Evolutionary conservation across 2,329 filamentous ascomycete genomes (phyloP).

Genomic region (Tympanopsis confertula): DNA sequence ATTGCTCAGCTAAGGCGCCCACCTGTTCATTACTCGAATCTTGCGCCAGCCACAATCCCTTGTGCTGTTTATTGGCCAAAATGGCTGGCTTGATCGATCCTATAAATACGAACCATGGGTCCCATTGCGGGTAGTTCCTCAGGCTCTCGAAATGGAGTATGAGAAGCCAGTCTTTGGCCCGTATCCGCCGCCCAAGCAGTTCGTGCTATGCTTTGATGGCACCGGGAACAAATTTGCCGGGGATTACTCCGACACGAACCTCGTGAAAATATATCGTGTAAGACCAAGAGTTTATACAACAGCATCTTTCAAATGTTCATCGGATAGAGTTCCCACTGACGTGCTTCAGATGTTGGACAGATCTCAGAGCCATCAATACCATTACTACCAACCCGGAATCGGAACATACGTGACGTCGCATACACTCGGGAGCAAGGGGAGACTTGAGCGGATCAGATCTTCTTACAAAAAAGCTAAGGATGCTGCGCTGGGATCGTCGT

Average conservation of each 20-base stretch:
- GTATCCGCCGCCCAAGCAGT: no score
- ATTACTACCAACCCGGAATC: constrained; percentile 41
- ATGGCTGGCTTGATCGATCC: no score
- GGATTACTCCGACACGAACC: constrained; percentile 10
- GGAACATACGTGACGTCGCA: constrained; percentile 34
- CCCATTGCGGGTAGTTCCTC: no score
- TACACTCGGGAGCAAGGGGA: constrained; percentile 23
- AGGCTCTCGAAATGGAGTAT: no score
- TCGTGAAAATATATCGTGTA: constrained; percentile 32
- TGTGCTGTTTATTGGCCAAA: no score
- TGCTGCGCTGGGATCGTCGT: constrained; percentile 44
- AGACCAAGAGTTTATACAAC: constrained; percentile 25
- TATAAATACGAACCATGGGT: no score
- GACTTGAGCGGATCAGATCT: constrained; percentile 18
- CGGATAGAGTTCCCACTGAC: background rate
- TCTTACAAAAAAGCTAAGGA: constrained; percentile 29
- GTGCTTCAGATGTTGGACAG: constrained; percentile 32
- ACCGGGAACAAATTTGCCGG: constrained; percentile 16
- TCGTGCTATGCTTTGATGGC: constrained; percentile 14
- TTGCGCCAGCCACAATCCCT: no score
- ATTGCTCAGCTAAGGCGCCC: no score
- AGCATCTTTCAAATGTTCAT: constrained; percentile 11
- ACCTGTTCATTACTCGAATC: no score
- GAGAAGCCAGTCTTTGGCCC: no score
- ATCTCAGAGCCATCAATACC: constrained; percentile 26